phyloP scores from a whole-genome alignment of 140 eudicot species.

The Flaveria floridana region DNA sequence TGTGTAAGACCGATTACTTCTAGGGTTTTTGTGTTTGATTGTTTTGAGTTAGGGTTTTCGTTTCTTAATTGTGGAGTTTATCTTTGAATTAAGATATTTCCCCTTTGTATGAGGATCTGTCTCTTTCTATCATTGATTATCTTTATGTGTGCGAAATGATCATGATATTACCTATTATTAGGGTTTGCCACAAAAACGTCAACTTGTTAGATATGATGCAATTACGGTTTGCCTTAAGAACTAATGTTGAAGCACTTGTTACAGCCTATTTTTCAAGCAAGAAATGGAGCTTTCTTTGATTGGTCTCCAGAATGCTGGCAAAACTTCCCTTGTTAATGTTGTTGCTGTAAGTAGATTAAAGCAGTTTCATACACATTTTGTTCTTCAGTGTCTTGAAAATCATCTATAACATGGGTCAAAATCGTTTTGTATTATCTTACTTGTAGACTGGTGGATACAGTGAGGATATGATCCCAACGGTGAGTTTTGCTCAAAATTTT shows the following conservation, averaged over 20 bases:
- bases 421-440: slow-evolving; percentile 10
- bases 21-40: slow-evolving; percentile 19
- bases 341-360: slow-evolving; percentile 63
- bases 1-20: neutral
- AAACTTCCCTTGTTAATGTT: slow-evolving; percentile 96
- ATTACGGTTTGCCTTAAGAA: neutral
- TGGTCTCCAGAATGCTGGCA: slow-evolving; percentile 97
- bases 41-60: neutral
- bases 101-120: neutral
- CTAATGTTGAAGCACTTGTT: slow-evolving; percentile 25
- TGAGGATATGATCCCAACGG: slow-evolving; percentile 98
- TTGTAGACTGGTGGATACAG: slow-evolving; percentile 93
- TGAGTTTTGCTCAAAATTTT: slow-evolving; percentile 35
- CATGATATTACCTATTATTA: neutral
- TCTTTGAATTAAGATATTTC: neutral
- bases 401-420: neutral
- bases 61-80: neutral
- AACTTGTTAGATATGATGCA: neutral
- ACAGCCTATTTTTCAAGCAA: slow-evolving; percentile 95
- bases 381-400: neutral
- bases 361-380: neutral
- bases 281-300: slow-evolving; percentile 98
- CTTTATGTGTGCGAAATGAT: neutral
- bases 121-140: slow-evolving; percentile 37
- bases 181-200: neutral